phyloP scores from a whole-genome alignment of 495 filamentous ascomycete genomes.

The Daldinia vernicosa region DNA sequence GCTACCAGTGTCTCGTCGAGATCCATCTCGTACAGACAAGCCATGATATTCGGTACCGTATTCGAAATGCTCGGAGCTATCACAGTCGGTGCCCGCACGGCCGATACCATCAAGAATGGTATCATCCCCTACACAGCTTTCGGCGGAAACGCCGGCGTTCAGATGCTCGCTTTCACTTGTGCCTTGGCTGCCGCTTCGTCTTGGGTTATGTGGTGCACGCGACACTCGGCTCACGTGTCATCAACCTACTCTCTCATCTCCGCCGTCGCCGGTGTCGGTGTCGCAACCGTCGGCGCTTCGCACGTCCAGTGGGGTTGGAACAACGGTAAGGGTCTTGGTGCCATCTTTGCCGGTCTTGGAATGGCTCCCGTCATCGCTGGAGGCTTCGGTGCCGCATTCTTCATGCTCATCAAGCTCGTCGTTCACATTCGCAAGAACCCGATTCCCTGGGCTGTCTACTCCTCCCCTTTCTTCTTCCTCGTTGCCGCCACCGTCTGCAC shows the following conservation, averaged over 20 bases:
- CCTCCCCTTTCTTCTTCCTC: constrained; percentile 67
- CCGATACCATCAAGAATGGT: constrained; percentile 67
- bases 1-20: constrained; percentile 75
- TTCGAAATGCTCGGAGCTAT: constrained; percentile 69
- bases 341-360: constrained; percentile 68
- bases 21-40: constrained; percentile 69
- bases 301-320: constrained; percentile 72
- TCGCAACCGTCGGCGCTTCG: constrained; percentile 64
- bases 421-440: constrained; percentile 68
- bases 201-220: constrained; percentile 68
- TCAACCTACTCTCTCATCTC: constrained; percentile 72
- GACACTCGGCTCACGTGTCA: constrained; percentile 68
- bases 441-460: constrained; percentile 65
- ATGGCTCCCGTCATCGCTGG: constrained; percentile 69
- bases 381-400: constrained; percentile 65
- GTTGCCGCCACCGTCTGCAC: constrained; percentile 66
- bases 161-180: constrained; percentile 69
- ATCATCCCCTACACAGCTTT: constrained; percentile 64
- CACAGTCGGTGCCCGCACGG: constrained; percentile 66
- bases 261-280: constrained; percentile 68
- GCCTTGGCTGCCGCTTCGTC: constrained; percentile 62
- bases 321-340: constrained; percentile 64
- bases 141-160: constrained; percentile 61
- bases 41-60: constrained; percentile 68
- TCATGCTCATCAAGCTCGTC: constrained; percentile 67